Base-by-base conservation (phyloP, 1,284 basidiomycete genomes). In the Omphalotus olearius region DNA sequence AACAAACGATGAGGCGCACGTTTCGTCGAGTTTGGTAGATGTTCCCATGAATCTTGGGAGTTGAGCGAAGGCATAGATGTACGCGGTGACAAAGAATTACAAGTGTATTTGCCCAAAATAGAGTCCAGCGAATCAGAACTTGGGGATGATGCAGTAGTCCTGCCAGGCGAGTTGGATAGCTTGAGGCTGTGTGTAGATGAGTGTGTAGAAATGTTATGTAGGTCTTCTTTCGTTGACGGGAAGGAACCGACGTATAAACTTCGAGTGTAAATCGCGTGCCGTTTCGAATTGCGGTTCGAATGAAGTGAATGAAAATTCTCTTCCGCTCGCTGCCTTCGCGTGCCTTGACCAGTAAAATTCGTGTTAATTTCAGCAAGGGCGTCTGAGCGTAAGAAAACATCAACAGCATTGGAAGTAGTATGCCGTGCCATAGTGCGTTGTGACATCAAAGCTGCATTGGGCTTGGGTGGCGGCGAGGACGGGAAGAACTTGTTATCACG, bases 11-110 rank as follows among this genome's bases (percentile, higher is more conserved):
- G 2, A 2, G 23, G 5, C 2, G 23, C 23, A 23, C 5, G 3
- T 5, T 23, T 23, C 23, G 23, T 23, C 23, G 23, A 5, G 23
- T 5, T 23, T 5, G 23, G 5, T 23, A 23, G 23, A 23, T 23
- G 23, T 2, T 23, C 23, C 47, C 47, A 49, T 10, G 47, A 49
- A 62, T 64, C 60, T 41, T 64, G 59, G 23, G 62, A 64, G 43
- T 63, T 63, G 9, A 61, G 17, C 9, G 63, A 64, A 41, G 60
- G 23, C 23, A 23, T 23, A 23, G 23, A 23, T 3, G 23, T 23
- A 23, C 5, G 23, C 23, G 23, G 23, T 23, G 23, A 5, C 5
- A 23, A 3, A 23, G 23, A 23, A 23, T 5, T 5, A 23, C 23
- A 23, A 23, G 23, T 23, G 5, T 23, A 23, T 23, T 23, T 23